phyloP scores from a whole-genome alignment of 2,329 filamentous ascomycete species.

The Sclerotinia minor region DNA sequence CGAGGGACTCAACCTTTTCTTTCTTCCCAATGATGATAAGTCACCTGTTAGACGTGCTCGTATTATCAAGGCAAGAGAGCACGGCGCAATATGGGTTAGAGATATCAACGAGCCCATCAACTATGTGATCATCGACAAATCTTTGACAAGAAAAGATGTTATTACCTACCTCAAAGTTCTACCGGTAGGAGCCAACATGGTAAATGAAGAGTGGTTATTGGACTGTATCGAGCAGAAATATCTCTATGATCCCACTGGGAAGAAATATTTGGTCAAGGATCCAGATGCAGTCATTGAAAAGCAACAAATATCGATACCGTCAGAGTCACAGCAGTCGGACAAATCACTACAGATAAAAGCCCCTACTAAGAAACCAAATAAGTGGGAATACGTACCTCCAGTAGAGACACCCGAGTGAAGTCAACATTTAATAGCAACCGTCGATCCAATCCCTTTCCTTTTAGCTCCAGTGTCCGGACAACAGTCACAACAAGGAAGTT shows the following conservation, averaged over 20 bases:
- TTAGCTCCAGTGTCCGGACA: neutral
- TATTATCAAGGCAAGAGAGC: constrained; percentile 72
- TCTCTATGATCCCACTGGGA: constrained; percentile 59
- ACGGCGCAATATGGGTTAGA: constrained; percentile 71
- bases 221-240: constrained; percentile 64
- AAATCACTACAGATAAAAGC: constrained; percentile 52
- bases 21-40: constrained; percentile 78
- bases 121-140: constrained; percentile 77
- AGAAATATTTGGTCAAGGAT: constrained; percentile 55
- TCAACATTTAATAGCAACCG: constrained; percentile 6
- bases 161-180: constrained; percentile 52
- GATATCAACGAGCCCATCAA: constrained; percentile 60
- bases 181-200: constrained; percentile 52
- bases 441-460: neutral
- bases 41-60: constrained; percentile 65
- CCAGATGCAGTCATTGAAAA: constrained; percentile 13
- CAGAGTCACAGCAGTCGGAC: constrained; percentile 22
- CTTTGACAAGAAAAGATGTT: constrained; percentile 64
- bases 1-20: constrained; percentile 64
- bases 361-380: constrained; percentile 42
- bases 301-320: neutral
- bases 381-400: constrained; percentile 45
- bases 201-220: constrained; percentile 67
- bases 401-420: constrained; percentile 45
- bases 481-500: neutral